Percentiles rank a stretch among this genome's conserved stretches.
These are phyloP conservation scores for Pulveroboletus sp. DNA, from an alignment of 768 basidiomycete species.

Conservation along the genomic window DNA sequence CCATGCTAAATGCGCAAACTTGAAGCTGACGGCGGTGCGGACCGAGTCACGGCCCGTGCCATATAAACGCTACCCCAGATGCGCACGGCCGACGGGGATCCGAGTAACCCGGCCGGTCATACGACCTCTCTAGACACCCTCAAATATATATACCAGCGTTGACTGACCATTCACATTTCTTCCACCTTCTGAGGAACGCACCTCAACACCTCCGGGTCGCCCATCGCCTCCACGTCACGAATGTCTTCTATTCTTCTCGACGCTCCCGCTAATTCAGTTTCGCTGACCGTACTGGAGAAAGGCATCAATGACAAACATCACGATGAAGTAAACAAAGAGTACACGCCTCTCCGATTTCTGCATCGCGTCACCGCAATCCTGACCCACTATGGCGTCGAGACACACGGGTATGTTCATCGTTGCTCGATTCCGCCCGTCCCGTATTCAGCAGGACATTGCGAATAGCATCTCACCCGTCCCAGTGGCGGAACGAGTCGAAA, in stretches of 20 bases:
- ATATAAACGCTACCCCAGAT: no score
- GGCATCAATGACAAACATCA: neutral
- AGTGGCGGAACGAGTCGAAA: slow-evolving; percentile 35
- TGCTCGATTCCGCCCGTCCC: neutral
- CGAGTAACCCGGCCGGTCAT: neutral
- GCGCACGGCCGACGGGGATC: neutral
- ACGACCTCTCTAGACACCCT: neutral
- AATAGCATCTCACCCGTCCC: slow-evolving; percentile 39
- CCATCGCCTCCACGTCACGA: neutral
- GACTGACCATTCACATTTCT: no score
- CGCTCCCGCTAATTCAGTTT: neutral
- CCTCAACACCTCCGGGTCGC: neutral
- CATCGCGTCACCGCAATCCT: slow-evolving; percentile 27
- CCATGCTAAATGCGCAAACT: no score
- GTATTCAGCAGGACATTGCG: neutral
- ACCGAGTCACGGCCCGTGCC: no score
- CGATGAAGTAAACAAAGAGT: neutral
- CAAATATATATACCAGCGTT: no score
- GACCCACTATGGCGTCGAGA: slow-evolving; percentile 37
- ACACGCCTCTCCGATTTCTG: slow-evolving; percentile 13
- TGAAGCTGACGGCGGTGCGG: no score
- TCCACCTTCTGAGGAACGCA: neutral
- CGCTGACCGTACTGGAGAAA: slow-evolving; percentile 2
- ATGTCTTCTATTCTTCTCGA: slow-evolving; percentile 7
- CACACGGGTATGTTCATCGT: slow-evolving; percentile 33